A percentile compares a stretch with the other conserved stretches of the same genome.
Evolutionary conservation across 139 green algal species (phyloP).

Genomic region (Chlorella sp.): DNA sequence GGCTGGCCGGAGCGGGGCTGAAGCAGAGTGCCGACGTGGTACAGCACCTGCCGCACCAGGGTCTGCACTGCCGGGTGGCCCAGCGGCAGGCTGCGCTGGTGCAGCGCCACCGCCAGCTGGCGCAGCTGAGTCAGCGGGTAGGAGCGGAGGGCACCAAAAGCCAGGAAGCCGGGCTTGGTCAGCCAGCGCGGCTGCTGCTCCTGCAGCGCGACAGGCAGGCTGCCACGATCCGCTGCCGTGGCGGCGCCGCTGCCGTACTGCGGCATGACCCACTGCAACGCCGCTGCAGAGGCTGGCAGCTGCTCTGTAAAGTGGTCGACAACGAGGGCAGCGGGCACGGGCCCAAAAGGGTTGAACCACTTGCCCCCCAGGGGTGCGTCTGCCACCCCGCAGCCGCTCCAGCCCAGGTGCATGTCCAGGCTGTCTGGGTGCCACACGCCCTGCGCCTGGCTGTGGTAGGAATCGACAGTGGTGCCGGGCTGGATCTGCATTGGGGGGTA

Average conservation of each 20-base stretch:
- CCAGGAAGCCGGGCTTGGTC: conserved; percentile 45
- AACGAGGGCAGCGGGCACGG: background rate
- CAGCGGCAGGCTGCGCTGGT: conserved; percentile 34
- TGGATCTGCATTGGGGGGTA: no score
- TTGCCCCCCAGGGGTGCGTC: conserved; percentile 4
- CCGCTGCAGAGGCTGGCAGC: background rate
- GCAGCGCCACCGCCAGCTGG: conserved; percentile 37
- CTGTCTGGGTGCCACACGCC: conserved; percentile 63
- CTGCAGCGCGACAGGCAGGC: conserved; percentile 44
- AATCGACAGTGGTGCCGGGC: conserved; percentile 36
- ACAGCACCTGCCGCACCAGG: conserved; percentile 53
- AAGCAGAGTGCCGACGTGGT: conserved; percentile 33
- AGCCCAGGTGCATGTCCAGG: conserved; percentile 42
- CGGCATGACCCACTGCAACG: conserved; percentile 53
- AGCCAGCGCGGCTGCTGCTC: conserved; percentile 41
- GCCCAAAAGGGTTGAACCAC: conserved; percentile 54
- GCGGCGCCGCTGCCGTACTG: conserved; percentile 8
- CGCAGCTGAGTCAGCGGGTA: conserved; percentile 40
- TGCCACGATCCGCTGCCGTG: conserved; percentile 32
- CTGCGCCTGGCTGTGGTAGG: background rate
- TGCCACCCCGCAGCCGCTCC: conserved; percentile 43
- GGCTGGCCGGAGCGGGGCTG: background rate
- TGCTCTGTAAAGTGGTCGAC: conserved; percentile 48
- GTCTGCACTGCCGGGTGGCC: conserved; percentile 42
- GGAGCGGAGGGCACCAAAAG: conserved; percentile 34